Base-by-base conservation (phyloP, 2,329 filamentous ascomycete species). In the Didymella glomerata region DNA sequence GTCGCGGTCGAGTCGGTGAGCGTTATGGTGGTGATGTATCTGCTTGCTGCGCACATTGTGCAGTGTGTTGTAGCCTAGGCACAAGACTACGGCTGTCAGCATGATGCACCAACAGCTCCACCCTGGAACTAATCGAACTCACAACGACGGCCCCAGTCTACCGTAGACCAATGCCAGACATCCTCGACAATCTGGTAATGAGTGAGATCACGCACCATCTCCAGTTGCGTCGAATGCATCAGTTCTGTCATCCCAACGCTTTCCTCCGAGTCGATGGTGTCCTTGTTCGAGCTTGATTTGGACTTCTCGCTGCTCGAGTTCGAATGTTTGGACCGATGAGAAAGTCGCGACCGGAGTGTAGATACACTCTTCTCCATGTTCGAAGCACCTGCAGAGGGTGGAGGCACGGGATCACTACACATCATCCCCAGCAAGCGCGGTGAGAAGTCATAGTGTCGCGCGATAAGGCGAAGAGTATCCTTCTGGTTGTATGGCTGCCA, bases 81-180 rank as follows among this genome's bases (percentile, higher is more conserved):
- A 91, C 1, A 91, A 80, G 66, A 87, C 87, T 90, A 51, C 6
- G 3, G 3, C 14, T 3, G 49, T 65, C 51, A 71, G 50, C n/a
- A 24, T 10, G 16, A 27, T 30, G 28, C 34, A 22, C 36, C 24
- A 14, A 20, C 11, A 27, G 8, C 16, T 13, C 1, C 6, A 7
- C 11, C 27, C 30, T 3, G 30, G 13, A 32, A 13, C 13, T 1
- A 16, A 51, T 27, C 41, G 7, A 38, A 72, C 81, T 68, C 78
- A 87, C 89, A 91, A 72, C 81, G 83, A 16, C 82, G 78, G 0
- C 89, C 90, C 73, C 88, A 85, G 67, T 93, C 90, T 14, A 91
- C 84, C 0, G 89, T 89, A 14, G 87, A 88, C 74, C 90, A 93
- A 72, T 92, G 90, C 81, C 89, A 89, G n/a, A 91, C 88, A 54